These are phyloP conservation scores for Articulospora tetracladia DNA, from an alignment of 495 filamentous ascomycete species.

Conservation along the genomic window DNA sequence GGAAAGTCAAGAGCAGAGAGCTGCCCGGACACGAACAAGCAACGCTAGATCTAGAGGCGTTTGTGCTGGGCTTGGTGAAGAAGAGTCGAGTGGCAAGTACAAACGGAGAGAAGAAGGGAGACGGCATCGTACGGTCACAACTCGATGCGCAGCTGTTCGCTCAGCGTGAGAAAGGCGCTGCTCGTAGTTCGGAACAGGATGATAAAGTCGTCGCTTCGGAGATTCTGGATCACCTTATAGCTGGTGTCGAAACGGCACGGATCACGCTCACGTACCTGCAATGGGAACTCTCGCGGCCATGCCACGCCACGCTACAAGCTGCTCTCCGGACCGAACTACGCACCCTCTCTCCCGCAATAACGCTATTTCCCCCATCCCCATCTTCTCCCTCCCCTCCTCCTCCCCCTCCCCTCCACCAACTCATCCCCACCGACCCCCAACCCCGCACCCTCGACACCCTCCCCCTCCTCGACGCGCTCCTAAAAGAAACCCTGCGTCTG, in stretches of 20 bases:
- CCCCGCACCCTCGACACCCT: conserved; percentile 61
- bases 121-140: background rate
- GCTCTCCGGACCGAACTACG: conserved; percentile 58
- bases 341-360: conserved; percentile 32
- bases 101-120: background rate
- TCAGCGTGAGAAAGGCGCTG: background rate
- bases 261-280: conserved; percentile 67
- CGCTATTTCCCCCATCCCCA: background rate
- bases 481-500: conserved; percentile 71
- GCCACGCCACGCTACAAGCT: conserved; percentile 41
- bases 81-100: background rate
- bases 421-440: conserved; percentile 29
- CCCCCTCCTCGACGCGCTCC: conserved; percentile 65
- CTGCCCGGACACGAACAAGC: background rate
- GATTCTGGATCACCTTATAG: conserved; percentile 72
- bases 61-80: background rate
- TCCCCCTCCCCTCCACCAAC: background rate
- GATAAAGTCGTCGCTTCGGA: conserved; percentile 51
- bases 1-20: background rate
- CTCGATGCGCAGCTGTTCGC: background rate
- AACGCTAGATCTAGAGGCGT: background rate
- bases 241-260: conserved; percentile 72
- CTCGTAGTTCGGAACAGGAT: background rate
- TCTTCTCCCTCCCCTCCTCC: too few species aligned
- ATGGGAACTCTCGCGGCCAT: conserved; percentile 59